Percentiles rank a stretch among this genome's conserved stretches.
Evolutionary conservation across 1,284 basidiomycete species (phyloP).

Genomic region (Cryptococcus jaspeensis): DNA sequence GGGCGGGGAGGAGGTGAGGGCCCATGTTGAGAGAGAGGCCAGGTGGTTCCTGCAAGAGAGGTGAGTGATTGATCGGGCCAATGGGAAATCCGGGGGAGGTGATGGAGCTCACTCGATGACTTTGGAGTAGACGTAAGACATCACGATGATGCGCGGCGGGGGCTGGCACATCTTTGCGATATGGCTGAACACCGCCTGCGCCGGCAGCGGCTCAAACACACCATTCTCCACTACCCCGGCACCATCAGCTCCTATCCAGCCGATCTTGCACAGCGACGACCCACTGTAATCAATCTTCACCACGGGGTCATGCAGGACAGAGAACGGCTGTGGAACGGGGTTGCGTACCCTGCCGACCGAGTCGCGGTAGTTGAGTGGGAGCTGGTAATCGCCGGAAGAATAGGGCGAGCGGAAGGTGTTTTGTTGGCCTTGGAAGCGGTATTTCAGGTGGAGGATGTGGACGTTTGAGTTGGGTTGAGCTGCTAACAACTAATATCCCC

Average conservation of each 20-base stretch:
- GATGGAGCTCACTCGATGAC: constrained; percentile 33
- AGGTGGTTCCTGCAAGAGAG: constrained; percentile 34
- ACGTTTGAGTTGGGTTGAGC: constrained; percentile 26
- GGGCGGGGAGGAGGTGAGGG: constrained; percentile 30
- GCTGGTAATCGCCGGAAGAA: constrained; percentile 17
- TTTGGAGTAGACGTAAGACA: constrained; percentile 40
- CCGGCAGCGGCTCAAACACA: constrained; percentile 39
- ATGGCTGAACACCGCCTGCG: constrained; percentile 42
- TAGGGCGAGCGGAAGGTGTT: constrained; percentile 16
- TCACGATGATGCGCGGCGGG: constrained; percentile 41
- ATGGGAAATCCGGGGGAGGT: not conserved
- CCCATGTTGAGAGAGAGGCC: constrained; percentile 37
- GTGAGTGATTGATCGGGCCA: not conserved
- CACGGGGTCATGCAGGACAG: constrained; percentile 40
- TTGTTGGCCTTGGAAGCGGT: constrained; percentile 32
- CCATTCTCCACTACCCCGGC: constrained; percentile 34
- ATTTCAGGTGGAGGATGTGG: constrained; percentile 43
- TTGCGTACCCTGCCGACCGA: constrained; percentile 18
- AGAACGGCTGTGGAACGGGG: constrained; percentile 42
- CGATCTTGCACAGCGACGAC: constrained; percentile 9
- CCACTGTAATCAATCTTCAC: constrained; percentile 46
- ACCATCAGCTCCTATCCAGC: not conserved
- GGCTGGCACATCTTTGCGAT: constrained; percentile 38
- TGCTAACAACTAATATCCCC: constrained; percentile 13
- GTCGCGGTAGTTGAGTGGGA: constrained; percentile 23